phyloP scores from a whole-genome alignment of 495 filamentous ascomycete genomes.

The Penicillium ochrochloron region DNA sequence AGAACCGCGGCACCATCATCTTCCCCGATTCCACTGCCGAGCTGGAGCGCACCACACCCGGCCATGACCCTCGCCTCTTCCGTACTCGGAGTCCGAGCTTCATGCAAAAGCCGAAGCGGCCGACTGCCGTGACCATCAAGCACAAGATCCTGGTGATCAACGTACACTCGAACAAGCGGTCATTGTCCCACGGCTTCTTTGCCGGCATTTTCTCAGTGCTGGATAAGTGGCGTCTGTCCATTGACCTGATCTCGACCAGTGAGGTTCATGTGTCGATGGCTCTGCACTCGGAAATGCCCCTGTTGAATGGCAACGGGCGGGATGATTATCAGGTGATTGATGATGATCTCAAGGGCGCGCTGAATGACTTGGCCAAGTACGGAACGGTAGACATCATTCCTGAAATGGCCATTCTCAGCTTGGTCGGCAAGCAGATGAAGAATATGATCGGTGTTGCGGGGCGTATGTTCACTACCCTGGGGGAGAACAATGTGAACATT shows the following conservation, averaged over 20 bases:
- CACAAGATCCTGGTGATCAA: slow-evolving; percentile 90
- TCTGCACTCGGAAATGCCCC: slow-evolving; percentile 68
- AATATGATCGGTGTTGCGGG: slow-evolving; percentile 91
- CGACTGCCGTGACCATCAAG: slow-evolving; percentile 96
- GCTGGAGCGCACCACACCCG: slow-evolving; percentile 49
- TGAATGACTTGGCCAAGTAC: slow-evolving; percentile 71
- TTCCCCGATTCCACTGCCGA: slow-evolving; percentile 58
- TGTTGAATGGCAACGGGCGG: slow-evolving; percentile 58
- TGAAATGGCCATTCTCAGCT: slow-evolving; percentile 87
- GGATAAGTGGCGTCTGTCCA: slow-evolving; percentile 76
- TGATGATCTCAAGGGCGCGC: slow-evolving; percentile 66
- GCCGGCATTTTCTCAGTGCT: slow-evolving; percentile 87
- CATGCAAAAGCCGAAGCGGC: slow-evolving; percentile 62
- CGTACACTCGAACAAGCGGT: slow-evolving; percentile 90
- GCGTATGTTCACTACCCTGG: slow-evolving; percentile 85
- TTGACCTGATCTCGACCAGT: slow-evolving; percentile 90
- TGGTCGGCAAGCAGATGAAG: slow-evolving; percentile 94
- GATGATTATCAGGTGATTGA: slow-evolving; percentile 69
- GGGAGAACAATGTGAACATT: slow-evolving; percentile 86
- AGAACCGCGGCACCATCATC: slow-evolving; percentile 85
- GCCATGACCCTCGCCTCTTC: slow-evolving; percentile 52
- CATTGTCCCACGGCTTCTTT: slow-evolving; percentile 88
- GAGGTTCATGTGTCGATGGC: slow-evolving; percentile 98
- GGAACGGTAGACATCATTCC: slow-evolving; percentile 84
- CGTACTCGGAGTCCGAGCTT: slow-evolving; percentile 54